Conservation (phyloP, 805 yeast genomes). For the Suhomyces canberraensis region DNA sequence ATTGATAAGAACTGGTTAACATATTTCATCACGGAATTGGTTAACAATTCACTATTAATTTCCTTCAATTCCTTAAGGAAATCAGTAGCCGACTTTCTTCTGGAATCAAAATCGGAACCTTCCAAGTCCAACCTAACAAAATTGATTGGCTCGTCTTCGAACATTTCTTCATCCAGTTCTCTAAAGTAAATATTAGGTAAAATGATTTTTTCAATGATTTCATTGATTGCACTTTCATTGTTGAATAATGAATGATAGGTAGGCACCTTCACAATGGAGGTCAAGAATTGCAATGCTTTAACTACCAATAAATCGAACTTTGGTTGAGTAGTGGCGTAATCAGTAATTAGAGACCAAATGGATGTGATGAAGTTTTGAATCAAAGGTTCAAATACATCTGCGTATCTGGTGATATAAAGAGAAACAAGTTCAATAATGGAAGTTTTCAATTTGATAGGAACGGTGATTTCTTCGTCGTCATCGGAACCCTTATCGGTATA, state of each 20-base stretch:
- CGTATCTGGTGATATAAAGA: conserved; percentile 85
- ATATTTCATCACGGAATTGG: conserved; percentile 70
- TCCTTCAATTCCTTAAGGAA: conserved; percentile 83
- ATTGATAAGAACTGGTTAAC: conserved; percentile 58
- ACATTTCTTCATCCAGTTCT: conserved; percentile 84
- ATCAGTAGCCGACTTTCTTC: conserved; percentile 91
- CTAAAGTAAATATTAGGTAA: conserved; percentile 86
- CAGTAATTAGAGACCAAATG: conserved; percentile 70
- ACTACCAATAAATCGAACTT: conserved; percentile 85
- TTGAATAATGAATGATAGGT: conserved; percentile 61
- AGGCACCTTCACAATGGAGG: conserved; percentile 73
- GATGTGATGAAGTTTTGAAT: conserved; percentile 76
- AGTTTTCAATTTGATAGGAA: conserved; percentile 69
- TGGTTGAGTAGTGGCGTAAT: conserved; percentile 60
- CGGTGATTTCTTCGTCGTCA: conserved; percentile 68
- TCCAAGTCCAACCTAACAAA: conserved; percentile 90
- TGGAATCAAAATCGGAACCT: conserved; percentile 89
- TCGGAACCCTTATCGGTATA: conserved; percentile 47
- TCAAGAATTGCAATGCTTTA: conserved; percentile 73
- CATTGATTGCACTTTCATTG: conserved; percentile 54
- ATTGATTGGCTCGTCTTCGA: conserved; percentile 96
- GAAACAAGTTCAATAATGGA: conserved; percentile 82
- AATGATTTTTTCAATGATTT: conserved; percentile 76
- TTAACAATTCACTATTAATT: conserved; percentile 68
- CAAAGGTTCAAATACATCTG: conserved; percentile 81